A percentile compares a stretch with the other conserved stretches of the same genome.
Conservation (phyloP, 2,329 filamentous ascomycete species). For the Cladosporium austrohemisphaericum region DNA sequence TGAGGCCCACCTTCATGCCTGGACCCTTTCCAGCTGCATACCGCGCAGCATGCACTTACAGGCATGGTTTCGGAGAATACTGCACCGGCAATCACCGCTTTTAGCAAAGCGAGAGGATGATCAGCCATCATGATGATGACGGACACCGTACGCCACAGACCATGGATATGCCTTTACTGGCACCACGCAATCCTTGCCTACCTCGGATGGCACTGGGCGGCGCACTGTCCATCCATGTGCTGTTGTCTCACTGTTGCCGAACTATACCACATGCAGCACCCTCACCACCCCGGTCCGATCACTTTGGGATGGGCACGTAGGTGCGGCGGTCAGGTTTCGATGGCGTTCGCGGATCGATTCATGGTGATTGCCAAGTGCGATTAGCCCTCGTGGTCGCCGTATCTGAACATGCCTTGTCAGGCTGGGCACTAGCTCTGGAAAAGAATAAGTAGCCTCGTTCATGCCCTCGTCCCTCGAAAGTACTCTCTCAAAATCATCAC, state of each 20-base stretch:
- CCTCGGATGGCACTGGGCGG: background rate
- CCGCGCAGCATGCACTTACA: background rate
- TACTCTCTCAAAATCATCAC: background rate
- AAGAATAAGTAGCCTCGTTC: constrained; percentile 11
- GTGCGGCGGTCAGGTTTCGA: constrained; percentile 5
- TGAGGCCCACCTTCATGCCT: constrained; percentile 4
- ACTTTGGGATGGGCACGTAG: background rate
- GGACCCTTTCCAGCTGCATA: constrained; percentile 7
- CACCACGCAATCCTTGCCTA: constrained; percentile 1
- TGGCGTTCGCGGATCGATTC: constrained; percentile 7
- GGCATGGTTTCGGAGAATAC: constrained; percentile 14
- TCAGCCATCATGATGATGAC: constrained; percentile 7
- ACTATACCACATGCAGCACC: constrained; percentile 14
- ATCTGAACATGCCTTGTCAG: background rate
- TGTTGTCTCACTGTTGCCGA: constrained; percentile 22
- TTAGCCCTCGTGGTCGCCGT: constrained; percentile 2
- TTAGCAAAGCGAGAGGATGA: constrained; percentile 9
- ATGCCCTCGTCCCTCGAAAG: background rate
- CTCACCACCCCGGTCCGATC: constrained; percentile 6
- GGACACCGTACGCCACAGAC: background rate
- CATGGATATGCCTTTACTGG: background rate
- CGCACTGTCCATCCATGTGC: constrained; percentile 20
- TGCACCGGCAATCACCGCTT: constrained; percentile 14
- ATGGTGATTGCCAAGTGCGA: constrained; percentile 11
- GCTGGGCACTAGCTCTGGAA: constrained; percentile 3